Percentiles rank a stretch among this genome's conserved stretches.
These are phyloP conservation scores for Tricholoma furcatifolium DNA, from an alignment of 768 basidiomycete species.

Conservation along the genomic window DNA sequence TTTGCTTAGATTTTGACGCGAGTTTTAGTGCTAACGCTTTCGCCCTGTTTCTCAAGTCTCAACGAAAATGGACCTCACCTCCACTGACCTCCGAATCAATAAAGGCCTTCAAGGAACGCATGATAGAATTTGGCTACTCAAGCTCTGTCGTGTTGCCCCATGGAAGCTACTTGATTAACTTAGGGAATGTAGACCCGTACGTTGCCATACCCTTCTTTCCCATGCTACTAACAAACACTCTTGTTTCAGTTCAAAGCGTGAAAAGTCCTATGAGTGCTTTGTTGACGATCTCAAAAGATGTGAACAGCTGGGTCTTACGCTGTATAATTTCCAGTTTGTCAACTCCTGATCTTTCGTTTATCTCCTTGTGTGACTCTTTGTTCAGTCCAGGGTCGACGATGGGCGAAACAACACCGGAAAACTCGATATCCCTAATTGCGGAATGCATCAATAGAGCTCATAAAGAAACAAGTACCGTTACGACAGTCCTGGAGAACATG, in stretches of 20 bases:
- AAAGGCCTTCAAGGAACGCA: conserved; percentile 54
- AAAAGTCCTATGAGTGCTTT: conserved; percentile 77
- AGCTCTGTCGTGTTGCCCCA: conserved; percentile 72
- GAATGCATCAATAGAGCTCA: conserved; percentile 76
- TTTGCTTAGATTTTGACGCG: background rate
- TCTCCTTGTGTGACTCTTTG: background rate
- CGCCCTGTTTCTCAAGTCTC: conserved; percentile 82
- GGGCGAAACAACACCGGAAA: conserved; percentile 57
- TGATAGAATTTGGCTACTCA: conserved; percentile 62
- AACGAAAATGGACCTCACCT: conserved; percentile 76
- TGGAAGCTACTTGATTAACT: conserved; percentile 83
- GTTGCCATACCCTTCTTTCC: conserved; percentile 22
- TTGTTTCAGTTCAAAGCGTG: conserved; percentile 52
- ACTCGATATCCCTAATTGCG: conserved; percentile 65
- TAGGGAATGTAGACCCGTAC: conserved; percentile 76
- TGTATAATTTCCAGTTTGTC: conserved; percentile 87
- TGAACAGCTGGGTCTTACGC: conserved; percentile 66
- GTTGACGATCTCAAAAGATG: conserved; percentile 80
- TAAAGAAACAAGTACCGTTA: conserved; percentile 50
- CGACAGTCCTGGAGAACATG: conserved; percentile 84
- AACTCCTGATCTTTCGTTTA: background rate
- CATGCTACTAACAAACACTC: background rate
- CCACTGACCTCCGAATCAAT: conserved; percentile 54
- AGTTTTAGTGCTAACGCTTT: conserved; percentile 71
- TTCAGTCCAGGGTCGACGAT: conserved; percentile 79